Percentiles rank a stretch among this genome's conserved stretches.
Evolutionary conservation across 1,284 basidiomycete species (phyloP).

Genomic region (Rhodotorula sp.): DNA sequence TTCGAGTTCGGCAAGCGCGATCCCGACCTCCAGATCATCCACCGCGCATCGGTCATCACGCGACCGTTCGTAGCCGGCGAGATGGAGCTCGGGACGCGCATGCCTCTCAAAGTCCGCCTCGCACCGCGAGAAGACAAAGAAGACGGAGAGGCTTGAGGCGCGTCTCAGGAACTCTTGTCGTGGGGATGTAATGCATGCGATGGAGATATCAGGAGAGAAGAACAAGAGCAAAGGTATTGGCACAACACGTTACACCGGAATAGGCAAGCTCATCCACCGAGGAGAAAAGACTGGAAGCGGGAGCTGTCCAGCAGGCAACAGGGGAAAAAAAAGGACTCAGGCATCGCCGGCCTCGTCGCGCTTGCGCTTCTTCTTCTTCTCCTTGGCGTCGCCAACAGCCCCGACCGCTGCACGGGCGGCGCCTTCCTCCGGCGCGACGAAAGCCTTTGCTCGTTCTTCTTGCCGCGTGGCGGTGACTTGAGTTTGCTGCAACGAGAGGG

Average conservation of each 20-base stretch:
- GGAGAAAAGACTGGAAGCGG: not conserved
- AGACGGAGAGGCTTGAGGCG: not conserved
- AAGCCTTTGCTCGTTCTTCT: constrained; percentile 76
- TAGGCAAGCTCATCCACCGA: not conserved
- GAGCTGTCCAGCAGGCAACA: not conserved
- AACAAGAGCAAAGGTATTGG: no score
- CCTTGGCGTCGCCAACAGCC: constrained; percentile 56
- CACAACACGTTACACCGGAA: not conserved
- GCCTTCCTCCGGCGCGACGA: constrained; percentile 71
- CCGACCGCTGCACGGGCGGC: constrained; percentile 75
- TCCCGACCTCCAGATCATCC: constrained; percentile 9
- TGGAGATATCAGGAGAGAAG: no score
- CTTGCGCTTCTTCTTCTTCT: constrained; percentile 58
- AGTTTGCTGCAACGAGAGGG: constrained; percentile 64
- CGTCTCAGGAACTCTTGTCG: no score
- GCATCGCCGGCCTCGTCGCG: constrained; percentile 39
- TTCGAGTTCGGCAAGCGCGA: constrained; percentile 22
- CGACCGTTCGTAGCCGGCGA: constrained; percentile 26
- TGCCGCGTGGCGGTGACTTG: constrained; percentile 66
- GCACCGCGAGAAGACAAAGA: not conserved
- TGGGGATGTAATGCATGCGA: not conserved
- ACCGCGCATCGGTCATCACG: constrained; percentile 22
- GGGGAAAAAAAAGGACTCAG: not conserved
- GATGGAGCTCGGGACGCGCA: not conserved
- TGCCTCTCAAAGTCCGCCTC: not conserved